Percentiles rank a stretch among this genome's conserved stretches.
phyloP scores from a whole-genome alignment of 164 flowering plant genomes.

The Liquidambar formosana region DNA sequence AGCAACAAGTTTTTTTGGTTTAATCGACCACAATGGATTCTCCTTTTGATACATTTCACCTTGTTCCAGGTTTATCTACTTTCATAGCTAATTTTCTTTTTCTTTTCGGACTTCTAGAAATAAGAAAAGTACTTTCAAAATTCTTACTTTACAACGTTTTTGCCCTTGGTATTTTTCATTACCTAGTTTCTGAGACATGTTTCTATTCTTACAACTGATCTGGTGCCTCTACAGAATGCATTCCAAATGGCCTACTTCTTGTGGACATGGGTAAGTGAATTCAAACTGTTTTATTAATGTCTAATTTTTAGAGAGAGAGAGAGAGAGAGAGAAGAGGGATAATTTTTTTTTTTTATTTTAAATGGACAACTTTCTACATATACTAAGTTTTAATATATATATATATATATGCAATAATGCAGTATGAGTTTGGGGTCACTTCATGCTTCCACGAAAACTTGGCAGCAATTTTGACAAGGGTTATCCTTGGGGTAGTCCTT shows the following conservation, averaged over 20 bases:
- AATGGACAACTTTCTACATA: neutral
- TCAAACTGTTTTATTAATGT: too few relatives aligned
- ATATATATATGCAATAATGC: conserved; percentile 24
- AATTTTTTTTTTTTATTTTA: too few relatives aligned
- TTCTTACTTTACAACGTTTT: too few relatives aligned
- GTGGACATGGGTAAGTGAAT: conserved; percentile 51
- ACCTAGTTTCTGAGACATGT: too few relatives aligned
- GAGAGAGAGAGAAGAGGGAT: too few relatives aligned
- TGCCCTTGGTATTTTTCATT: too few relatives aligned
- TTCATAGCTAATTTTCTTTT: neutral
- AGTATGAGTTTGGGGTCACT: conserved; percentile 50
- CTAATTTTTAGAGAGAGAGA: too few relatives aligned
- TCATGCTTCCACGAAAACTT: conserved; percentile 62
- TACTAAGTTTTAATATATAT: too few relatives aligned
- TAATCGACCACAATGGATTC: conserved; percentile 57
- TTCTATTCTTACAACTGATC: too few relatives aligned
- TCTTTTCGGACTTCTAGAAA: too few relatives aligned
- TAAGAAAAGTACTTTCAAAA: too few relatives aligned
- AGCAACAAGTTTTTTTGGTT: conserved; percentile 74
- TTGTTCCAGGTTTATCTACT: conserved; percentile 81
- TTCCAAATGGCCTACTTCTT: conserved; percentile 73
- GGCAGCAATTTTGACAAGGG: conserved; percentile 26
- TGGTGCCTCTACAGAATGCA: conserved; percentile 49
- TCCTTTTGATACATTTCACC: conserved; percentile 59
- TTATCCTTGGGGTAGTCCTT: conserved; percentile 46